Evolutionary conservation across 495 filamentous ascomycete genomes (phyloP).

Genomic region (Podospora tetraspora): DNA sequence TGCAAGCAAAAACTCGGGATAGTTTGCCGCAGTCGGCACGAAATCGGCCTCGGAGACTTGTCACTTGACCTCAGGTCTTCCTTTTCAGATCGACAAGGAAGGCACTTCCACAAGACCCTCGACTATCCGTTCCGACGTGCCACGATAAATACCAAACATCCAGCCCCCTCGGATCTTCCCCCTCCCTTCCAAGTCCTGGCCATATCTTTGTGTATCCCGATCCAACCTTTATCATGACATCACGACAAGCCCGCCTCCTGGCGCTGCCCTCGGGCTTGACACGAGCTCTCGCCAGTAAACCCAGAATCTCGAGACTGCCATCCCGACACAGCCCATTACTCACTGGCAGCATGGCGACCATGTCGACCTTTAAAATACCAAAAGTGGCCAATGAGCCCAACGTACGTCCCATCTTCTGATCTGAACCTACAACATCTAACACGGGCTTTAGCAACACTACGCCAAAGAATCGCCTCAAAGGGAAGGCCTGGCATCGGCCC

Average conservation of each 20-base stretch:
- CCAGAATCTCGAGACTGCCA: constrained; percentile 9
- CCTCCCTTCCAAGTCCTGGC: neutral
- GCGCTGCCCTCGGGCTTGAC: constrained; percentile 20
- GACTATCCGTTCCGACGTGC: neutral
- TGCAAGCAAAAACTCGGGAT: neutral
- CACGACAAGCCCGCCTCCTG: constrained; percentile 17
- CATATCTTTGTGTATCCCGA: neutral
- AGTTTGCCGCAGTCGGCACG: neutral
- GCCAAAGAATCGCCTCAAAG: constrained; percentile 74
- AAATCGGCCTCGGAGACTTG: neutral
- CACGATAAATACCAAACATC: neutral
- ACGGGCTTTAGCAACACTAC: constrained; percentile 67
- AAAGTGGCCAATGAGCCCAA: constrained; percentile 89
- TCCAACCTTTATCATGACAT: constrained; percentile 18
- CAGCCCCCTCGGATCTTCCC: neutral
- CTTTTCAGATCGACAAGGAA: neutral
- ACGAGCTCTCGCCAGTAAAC: constrained; percentile 17
- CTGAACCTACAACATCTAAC: constrained; percentile 17
- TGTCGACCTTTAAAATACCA: constrained; percentile 83
- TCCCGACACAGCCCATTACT: neutral
- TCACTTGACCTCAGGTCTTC: constrained; percentile 4
- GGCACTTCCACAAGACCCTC: neutral
- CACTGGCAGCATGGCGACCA: constrained; percentile 25
- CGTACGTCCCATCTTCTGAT: constrained; percentile 47
- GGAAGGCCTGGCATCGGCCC: constrained; percentile 62